Evolutionary conservation across 768 basidiomycete species (phyloP).

Genomic region (Coprinellus micaceus): DNA sequence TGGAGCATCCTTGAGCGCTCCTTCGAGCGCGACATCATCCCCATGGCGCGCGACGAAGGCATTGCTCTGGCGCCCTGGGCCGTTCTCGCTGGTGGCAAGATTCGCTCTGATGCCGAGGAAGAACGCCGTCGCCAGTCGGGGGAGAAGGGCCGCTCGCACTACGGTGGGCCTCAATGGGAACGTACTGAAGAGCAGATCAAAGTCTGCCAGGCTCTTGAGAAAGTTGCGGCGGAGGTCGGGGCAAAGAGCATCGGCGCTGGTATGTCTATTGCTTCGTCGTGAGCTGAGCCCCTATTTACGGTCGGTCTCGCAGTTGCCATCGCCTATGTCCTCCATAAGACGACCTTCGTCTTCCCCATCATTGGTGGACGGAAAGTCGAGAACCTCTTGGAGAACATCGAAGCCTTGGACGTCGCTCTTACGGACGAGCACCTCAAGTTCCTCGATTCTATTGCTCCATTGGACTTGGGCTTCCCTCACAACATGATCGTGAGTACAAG

Average conservation of each 20-base stretch:
- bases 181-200: slow-evolving; percentile 41
- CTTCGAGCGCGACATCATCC: slow-evolving; percentile 51
- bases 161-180: slow-evolving; percentile 34
- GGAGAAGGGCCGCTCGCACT: slow-evolving; percentile 36
- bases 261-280: slow-evolving; percentile 18
- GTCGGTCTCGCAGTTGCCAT: slow-evolving; percentile 37
- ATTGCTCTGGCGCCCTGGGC: slow-evolving; percentile 33
- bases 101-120: slow-evolving; percentile 49
- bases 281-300: neutral
- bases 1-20: slow-evolving; percentile 41
- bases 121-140: slow-evolving; percentile 23
- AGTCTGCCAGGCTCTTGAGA: slow-evolving; percentile 42
- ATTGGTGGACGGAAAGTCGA: slow-evolving; percentile 51
- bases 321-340: slow-evolving; percentile 52
- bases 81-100: slow-evolving; percentile 37
- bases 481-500: slow-evolving; percentile 28
- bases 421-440: slow-evolving; percentile 41
- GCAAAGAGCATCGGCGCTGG: slow-evolving; percentile 45
- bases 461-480: slow-evolving; percentile 45
- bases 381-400: slow-evolving; percentile 47
- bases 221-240: slow-evolving; percentile 48
- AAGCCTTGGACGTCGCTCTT: slow-evolving; percentile 46
- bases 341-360: slow-evolving; percentile 49
- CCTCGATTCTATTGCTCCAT: slow-evolving; percentile 40
- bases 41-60: slow-evolving; percentile 41